Conservation (phyloP, 345 rosid genomes). For the Bruguiera gymnorhiza region DNA sequence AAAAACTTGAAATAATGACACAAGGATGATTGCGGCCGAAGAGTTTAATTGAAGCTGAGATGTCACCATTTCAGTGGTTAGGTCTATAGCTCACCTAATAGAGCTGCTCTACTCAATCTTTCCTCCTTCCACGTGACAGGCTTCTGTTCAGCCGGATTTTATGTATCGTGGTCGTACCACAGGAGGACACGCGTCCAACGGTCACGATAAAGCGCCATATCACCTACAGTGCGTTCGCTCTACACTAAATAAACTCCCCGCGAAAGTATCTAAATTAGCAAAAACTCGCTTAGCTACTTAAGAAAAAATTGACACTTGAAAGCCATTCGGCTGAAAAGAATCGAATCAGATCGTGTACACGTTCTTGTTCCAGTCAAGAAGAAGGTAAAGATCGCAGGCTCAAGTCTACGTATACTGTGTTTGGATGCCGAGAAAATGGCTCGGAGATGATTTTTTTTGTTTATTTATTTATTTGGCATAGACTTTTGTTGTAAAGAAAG, state of each 20-base stretch:
- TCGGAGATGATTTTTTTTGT: neutral
- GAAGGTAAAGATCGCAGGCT: neutral
- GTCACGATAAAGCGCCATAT: conserved; percentile 33
- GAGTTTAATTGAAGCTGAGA: too few species aligned
- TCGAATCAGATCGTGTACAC: neutral
- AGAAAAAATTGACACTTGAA: neutral
- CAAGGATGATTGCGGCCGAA: too few species aligned
- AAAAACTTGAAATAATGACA: too few species aligned
- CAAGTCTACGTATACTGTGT: conserved; percentile 11
- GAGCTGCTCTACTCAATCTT: conserved; percentile 1
- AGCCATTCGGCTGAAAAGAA: too few species aligned
- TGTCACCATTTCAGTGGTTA: too few species aligned
- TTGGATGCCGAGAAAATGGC: conserved; percentile 11
- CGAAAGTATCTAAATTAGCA: neutral
- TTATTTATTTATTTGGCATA: too few species aligned
- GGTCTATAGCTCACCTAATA: too few species aligned
- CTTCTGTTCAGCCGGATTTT: conserved; percentile 17
- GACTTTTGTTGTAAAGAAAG: neutral
- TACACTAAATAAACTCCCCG: conserved; percentile 2
- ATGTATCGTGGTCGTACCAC: conserved; percentile 26
- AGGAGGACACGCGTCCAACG: conserved; percentile 25
- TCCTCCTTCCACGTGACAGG: conserved; percentile 12
- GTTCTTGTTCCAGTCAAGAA: neutral
- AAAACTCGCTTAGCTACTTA: neutral
- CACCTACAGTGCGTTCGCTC: neutral